These are phyloP conservation scores for Zygosaccharomyces pseudobailii DNA, from an alignment of 1,139 yeast genomes.

Conservation along the genomic window DNA sequence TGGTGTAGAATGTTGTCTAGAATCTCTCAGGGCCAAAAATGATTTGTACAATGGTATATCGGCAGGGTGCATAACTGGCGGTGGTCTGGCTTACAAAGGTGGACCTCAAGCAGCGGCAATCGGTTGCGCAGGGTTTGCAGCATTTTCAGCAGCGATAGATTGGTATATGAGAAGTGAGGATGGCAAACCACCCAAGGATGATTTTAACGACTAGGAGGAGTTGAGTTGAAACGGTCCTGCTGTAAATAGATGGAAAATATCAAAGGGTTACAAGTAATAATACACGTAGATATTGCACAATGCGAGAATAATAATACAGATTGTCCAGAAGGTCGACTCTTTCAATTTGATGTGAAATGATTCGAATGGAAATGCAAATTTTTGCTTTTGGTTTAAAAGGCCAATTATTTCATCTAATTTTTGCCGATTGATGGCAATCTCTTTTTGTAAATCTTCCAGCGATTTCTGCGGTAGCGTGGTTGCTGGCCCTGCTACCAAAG, in stretches of 20 bases:
- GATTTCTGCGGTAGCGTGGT: not conserved
- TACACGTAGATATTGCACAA: slow-evolving; percentile 28
- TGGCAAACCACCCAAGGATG: slow-evolving; percentile 80
- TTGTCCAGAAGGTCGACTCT: slow-evolving; percentile 24
- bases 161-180: slow-evolving; percentile 83
- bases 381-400: slow-evolving; percentile 10
- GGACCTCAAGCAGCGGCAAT: slow-evolving; percentile 91
- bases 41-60: slow-evolving; percentile 87
- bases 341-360: not conserved
- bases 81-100: slow-evolving; percentile 84
- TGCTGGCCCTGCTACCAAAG: not conserved
- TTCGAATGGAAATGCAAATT: not conserved
- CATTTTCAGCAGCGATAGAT: slow-evolving; percentile 91
- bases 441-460: slow-evolving; percentile 12
- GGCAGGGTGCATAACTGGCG: slow-evolving; percentile 97
- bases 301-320: slow-evolving; percentile 30
- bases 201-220: slow-evolving; percentile 63
- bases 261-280: slow-evolving; percentile 14
- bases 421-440: slow-evolving; percentile 17
- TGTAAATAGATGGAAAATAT: slow-evolving; percentile 8
- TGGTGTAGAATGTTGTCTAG: slow-evolving; percentile 92
- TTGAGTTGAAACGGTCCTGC: not conserved
- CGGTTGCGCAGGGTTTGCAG: slow-evolving; percentile 98
- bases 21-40: slow-evolving; percentile 72
- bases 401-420: slow-evolving; percentile 23